phyloP scores from a whole-genome alignment of 805 yeast genomes.

The Wickerhamiella azyma region DNA sequence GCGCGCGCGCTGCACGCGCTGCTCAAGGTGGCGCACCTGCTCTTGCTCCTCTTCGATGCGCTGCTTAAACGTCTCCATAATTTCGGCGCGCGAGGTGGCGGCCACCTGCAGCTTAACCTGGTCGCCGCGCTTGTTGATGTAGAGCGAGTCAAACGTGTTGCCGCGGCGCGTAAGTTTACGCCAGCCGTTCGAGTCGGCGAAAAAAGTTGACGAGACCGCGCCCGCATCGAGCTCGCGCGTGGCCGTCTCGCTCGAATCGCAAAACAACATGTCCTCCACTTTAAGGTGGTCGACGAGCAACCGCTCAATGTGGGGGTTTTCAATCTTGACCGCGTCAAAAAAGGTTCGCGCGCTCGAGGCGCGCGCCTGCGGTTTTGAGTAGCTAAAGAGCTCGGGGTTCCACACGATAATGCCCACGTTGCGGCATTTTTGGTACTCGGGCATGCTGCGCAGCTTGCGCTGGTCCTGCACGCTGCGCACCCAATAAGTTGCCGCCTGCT shows the following conservation, averaged over 20 bases:
- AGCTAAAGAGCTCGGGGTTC: slow-evolving; percentile 45
- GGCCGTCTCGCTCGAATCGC: not conserved
- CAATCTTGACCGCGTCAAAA: slow-evolving; percentile 46
- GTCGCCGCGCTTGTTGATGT: not conserved
- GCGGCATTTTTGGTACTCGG: slow-evolving; percentile 16
- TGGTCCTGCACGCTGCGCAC: slow-evolving; percentile 55
- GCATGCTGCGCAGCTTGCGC: slow-evolving; percentile 17
- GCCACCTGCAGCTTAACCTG: not conserved
- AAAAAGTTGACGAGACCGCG: not conserved
- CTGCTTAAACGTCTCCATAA: not conserved
- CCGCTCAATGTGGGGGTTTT: slow-evolving; percentile 41
- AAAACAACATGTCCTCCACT: slow-evolving; percentile 9
- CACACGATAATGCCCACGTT: slow-evolving; percentile 34
- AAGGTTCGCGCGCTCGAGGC: slow-evolving; percentile 32
- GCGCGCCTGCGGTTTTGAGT: slow-evolving; percentile 32
- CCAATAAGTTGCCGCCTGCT: slow-evolving; percentile 45
- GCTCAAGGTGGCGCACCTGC: not conserved
- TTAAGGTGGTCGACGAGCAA: slow-evolving; percentile 27
- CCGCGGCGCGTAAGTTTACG: not conserved
- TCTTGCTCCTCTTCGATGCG: not conserved
- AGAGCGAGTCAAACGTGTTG: not conserved
- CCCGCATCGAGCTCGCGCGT: not conserved
- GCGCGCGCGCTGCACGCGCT: not conserved
- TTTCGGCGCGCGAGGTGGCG: not conserved
- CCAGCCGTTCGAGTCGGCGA: not conserved